A percentile compares a stretch with the other conserved stretches of the same genome.
Evolutionary conservation across 2,329 filamentous ascomycete species (phyloP).

Genomic region (Nectriaceae sp.): DNA sequence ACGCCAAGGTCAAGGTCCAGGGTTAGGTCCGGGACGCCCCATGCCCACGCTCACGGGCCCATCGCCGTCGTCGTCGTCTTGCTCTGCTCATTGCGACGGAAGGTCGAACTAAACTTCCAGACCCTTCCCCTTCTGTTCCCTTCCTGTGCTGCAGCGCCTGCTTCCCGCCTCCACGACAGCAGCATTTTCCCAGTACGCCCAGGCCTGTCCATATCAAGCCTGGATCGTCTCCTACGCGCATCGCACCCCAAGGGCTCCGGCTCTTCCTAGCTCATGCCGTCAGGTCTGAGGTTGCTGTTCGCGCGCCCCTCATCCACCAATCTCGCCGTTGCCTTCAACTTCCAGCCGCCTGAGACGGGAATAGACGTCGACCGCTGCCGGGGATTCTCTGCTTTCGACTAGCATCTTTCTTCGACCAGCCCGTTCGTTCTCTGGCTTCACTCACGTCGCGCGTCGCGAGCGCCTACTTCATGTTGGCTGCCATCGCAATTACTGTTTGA

Average conservation of each 20-base stretch:
- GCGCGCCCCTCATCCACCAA: neutral
- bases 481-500: constrained; percentile 15
- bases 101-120: neutral
- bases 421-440: neutral
- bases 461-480: constrained; percentile 34
- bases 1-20: constrained; percentile 19
- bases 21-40: constrained; percentile 12
- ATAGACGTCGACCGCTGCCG: neutral
- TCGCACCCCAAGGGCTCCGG: neutral
- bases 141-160: neutral
- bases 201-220: constrained; percentile 15
- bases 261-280: constrained; percentile 11
- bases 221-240: constrained; percentile 16
- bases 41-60: constrained; percentile 2
- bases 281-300: constrained; percentile 4
- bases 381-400: neutral
- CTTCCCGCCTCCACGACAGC: neutral
- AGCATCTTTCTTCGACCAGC: neutral
- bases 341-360: neutral
- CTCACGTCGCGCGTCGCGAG: constrained; percentile 4
- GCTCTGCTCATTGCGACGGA: neutral
- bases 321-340: neutral
- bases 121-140: neutral
- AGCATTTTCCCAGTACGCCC: constrained; percentile 5
- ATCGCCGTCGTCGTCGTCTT: neutral